These are phyloP conservation scores for Proliferodiscus dingleyae DNA, from an alignment of 2,329 filamentous ascomycete species.

Conservation along the genomic window DNA sequence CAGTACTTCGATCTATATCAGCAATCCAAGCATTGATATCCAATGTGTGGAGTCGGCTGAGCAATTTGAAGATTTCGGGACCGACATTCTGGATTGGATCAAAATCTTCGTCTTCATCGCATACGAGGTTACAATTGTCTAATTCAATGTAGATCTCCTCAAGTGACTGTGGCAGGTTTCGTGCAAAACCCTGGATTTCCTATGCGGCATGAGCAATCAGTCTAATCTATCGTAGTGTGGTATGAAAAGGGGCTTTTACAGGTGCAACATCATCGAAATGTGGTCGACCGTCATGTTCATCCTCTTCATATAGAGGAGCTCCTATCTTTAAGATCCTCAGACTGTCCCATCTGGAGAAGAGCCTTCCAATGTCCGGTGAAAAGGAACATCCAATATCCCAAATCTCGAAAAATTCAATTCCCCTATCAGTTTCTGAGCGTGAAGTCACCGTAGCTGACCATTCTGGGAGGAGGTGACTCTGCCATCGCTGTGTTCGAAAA, in stretches of 20 bases:
- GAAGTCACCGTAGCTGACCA: not conserved
- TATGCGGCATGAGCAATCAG: not conserved
- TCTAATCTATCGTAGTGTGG: slow-evolving; percentile 6
- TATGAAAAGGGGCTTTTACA: slow-evolving; percentile 3
- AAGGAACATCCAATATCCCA: slow-evolving; percentile 2
- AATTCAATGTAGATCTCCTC: slow-evolving; percentile 11
- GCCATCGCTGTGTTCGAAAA: too few species aligned
- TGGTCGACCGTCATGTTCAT: not conserved
- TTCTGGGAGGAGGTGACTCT: not conserved
- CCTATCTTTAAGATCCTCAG: slow-evolving; percentile 11
- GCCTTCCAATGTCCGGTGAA: not conserved
- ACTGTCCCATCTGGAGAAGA: slow-evolving; percentile 10
- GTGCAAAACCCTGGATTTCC: slow-evolving; percentile 7
- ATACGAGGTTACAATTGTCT: slow-evolving; percentile 1
- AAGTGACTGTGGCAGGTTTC: slow-evolving; percentile 8
- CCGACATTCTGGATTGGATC: slow-evolving; percentile 7
- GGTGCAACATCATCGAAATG: slow-evolving; percentile 3
- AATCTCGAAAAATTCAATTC: slow-evolving; percentile 5
- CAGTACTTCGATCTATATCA: slow-evolving; percentile 5
- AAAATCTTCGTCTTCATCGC: slow-evolving; percentile 14
- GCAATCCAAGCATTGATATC: slow-evolving; percentile 16
- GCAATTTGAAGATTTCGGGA: slow-evolving; percentile 6
- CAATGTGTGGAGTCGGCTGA: slow-evolving; percentile 8
- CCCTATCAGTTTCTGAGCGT: not conserved
- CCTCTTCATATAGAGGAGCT: slow-evolving; percentile 1